phyloP scores from a whole-genome alignment of 768 basidiomycete genomes.

The Amanita pallidorosea region DNA sequence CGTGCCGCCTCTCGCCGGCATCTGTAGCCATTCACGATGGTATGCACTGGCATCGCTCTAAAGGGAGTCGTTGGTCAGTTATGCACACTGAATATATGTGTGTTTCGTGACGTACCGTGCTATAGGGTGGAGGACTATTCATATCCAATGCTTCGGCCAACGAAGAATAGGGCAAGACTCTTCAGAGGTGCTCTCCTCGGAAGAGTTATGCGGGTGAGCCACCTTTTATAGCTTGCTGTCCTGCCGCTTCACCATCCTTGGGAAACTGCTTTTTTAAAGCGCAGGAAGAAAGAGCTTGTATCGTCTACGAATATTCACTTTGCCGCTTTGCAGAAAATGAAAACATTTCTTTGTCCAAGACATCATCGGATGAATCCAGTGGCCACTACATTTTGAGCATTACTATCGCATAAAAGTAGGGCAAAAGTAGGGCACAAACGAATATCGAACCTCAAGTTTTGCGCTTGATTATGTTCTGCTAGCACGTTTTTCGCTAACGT shows the following conservation, averaged over 20 bases:
- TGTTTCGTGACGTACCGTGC: neutral
- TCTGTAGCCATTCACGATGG: neutral
- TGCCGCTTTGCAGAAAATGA: neutral
- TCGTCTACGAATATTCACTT: neutral
- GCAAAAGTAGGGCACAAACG: neutral
- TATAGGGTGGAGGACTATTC: neutral
- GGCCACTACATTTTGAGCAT: too few relatives aligned
- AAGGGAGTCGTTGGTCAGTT: neutral
- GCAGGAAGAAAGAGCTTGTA: neutral
- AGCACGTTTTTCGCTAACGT: neutral
- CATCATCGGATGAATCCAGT: neutral
- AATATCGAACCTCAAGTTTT: neutral
- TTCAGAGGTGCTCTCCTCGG: neutral
- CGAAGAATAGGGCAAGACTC: conserved; percentile 11
- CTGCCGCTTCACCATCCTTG: neutral
- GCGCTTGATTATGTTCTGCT: neutral
- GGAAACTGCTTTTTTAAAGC: neutral
- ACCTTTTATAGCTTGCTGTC: neutral
- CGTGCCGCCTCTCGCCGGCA: neutral
- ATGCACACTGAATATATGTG: neutral
- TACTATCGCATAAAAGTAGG: too few relatives aligned
- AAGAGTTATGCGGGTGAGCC: neutral
- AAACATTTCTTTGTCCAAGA: neutral
- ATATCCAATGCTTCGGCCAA: conserved; percentile 11
- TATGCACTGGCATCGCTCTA: neutral